phyloP scores from a whole-genome alignment of 257 asterid genomes.

The Ophiorrhiza pumila region DNA sequence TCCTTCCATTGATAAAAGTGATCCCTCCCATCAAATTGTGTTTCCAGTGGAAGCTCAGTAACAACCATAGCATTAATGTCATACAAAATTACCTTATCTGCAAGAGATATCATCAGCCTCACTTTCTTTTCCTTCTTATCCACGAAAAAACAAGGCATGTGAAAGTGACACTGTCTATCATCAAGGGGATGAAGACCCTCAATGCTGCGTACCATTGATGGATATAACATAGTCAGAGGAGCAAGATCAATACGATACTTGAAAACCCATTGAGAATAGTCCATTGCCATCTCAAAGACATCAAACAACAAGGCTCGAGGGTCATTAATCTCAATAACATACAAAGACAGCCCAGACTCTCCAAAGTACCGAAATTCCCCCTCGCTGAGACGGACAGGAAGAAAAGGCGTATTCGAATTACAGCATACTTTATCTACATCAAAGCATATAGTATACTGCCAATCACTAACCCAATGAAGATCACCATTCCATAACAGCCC shows the following conservation, averaged over 20 bases:
- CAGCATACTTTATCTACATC: conserved; percentile 1
- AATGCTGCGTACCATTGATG: too few relatives aligned
- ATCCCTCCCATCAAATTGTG: background rate
- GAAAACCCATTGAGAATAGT: conserved; percentile 12
- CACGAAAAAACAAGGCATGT: background rate
- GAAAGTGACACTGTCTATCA: background rate
- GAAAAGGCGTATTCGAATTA: background rate
- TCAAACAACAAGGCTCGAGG: background rate
- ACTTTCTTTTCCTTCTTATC: conserved; percentile 4
- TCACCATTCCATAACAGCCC: conserved; percentile 16
- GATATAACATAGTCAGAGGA: background rate
- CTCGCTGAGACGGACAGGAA: background rate
- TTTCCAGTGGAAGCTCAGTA: background rate
- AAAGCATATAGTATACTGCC: conserved; percentile 4
- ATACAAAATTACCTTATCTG: conserved; percentile 2
- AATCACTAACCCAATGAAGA: conserved; percentile 18
- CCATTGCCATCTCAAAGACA: conserved; percentile 5
- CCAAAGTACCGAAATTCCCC: conserved; percentile 13
- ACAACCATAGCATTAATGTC: background rate
- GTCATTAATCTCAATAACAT: background rate
- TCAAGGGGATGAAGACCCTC: too few relatives aligned
- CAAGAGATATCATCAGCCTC: background rate
- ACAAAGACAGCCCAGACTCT: conserved; percentile 1
- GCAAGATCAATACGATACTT: conserved; percentile 17
- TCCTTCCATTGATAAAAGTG: background rate